phyloP scores from a whole-genome alignment of 2,329 filamentous ascomycete genomes.

The Knufia fluminis region DNA sequence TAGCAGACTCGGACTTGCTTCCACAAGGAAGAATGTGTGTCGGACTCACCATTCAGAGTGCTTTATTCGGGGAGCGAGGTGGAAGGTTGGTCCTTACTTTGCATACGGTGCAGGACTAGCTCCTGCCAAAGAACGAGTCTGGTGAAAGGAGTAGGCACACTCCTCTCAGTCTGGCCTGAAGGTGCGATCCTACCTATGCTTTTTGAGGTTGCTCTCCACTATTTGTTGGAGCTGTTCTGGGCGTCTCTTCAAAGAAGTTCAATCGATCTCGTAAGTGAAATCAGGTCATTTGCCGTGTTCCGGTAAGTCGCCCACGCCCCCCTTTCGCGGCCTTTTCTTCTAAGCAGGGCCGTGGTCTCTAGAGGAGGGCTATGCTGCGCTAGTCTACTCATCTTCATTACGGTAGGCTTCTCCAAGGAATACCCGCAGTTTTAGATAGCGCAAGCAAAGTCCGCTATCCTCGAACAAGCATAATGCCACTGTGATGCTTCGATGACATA shows the following conservation, averaged over 20 bases:
- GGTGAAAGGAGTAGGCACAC: not conserved
- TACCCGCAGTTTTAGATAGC: not conserved
- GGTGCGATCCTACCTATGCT: not conserved
- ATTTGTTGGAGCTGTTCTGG: no score
- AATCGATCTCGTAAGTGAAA: constrained; percentile 3
- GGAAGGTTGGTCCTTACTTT: constrained; percentile 11
- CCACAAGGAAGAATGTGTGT: no score
- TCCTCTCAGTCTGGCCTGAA: not conserved
- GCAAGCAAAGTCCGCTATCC: not conserved
- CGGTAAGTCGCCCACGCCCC: not conserved
- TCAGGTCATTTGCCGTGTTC: not conserved
- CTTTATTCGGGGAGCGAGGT: constrained; percentile 12
- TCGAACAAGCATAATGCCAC: constrained; percentile 6
- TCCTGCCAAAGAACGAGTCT: not conserved
- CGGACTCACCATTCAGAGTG: not conserved
- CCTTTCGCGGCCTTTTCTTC: not conserved
- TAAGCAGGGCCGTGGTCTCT: not conserved
- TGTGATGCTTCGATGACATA: constrained; percentile 1
- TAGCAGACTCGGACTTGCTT: no score
- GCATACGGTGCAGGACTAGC: not conserved
- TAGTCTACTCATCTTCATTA: no score
- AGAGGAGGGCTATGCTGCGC: no score
- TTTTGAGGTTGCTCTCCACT: not conserved
- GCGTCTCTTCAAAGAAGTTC: no score
- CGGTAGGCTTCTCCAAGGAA: not conserved